A percentile compares a stretch with the other conserved stretches of the same genome.
phyloP scores from a whole-genome alignment of 2,329 filamentous ascomycete genomes.

The Pyrenochaeta sp. region DNA sequence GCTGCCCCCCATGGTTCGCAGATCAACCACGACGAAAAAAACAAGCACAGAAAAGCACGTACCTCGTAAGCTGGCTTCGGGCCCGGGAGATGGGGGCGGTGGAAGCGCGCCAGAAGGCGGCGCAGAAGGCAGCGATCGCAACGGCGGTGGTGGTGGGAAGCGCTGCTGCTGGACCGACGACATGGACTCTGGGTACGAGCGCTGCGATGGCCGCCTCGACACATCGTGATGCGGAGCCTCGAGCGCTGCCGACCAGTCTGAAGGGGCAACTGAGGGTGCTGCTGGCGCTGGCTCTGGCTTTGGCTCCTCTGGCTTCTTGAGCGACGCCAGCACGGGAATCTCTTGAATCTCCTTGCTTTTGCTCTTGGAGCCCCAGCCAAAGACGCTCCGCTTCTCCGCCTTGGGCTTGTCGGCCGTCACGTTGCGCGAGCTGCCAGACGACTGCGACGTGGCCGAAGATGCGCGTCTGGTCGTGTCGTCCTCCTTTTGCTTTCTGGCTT shows the following conservation, averaged over 20 bases:
- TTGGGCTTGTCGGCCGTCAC: slow-evolving; percentile 15
- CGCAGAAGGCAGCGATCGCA: slow-evolving; percentile 19
- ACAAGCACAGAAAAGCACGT: slow-evolving; percentile 22
- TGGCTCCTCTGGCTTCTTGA: slow-evolving; percentile 17
- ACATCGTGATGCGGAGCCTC: slow-evolving; percentile 7
- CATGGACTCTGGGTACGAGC: slow-evolving; percentile 8
- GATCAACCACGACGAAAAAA: slow-evolving; percentile 12
- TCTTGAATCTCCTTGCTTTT: slow-evolving; percentile 34
- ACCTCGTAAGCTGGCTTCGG: slow-evolving; percentile 19
- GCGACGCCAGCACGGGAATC: slow-evolving; percentile 22
- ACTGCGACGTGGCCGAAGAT: slow-evolving; percentile 31
- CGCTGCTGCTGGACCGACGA: slow-evolving; percentile 12
- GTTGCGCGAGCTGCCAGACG: slow-evolving; percentile 28
- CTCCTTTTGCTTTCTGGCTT: slow-evolving; percentile 30
- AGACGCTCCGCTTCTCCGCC: slow-evolving; percentile 20
- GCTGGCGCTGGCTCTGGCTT: slow-evolving; percentile 13
- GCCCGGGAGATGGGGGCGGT: slow-evolving; percentile 20
- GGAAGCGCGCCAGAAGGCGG: slow-evolving; percentile 30
- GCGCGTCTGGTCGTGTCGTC: slow-evolving; percentile 25
- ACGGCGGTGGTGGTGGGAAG: slow-evolving; percentile 20
- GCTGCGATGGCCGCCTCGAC: slow-evolving; percentile 7
- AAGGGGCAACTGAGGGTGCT: slow-evolving; percentile 22
- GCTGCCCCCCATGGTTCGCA: slow-evolving; percentile 13
- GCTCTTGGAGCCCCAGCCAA: slow-evolving; percentile 21
- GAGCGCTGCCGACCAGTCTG: slow-evolving; percentile 1